Evolutionary conservation across 495 filamentous ascomycete species (phyloP), one percentile per base, ranked within the genome.

Genomic region (Xylaria bambusicola): DNA sequence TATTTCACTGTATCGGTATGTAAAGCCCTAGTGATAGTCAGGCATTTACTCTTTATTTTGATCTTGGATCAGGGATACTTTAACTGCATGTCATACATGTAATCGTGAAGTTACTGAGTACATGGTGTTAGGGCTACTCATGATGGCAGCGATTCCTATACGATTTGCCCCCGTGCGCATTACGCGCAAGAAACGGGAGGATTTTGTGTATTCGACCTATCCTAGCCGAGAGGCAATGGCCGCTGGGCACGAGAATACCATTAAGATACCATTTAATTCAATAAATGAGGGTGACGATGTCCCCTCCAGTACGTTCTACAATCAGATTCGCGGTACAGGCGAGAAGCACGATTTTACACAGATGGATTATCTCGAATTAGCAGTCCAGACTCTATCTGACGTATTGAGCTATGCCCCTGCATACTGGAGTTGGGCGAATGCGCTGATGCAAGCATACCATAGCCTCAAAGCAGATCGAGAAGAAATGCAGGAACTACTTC

Each of bases 1-100:
- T 31, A 42, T 29, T 29, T 33, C 52, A 54, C 52, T 54, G 52
- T 17, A 44, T 54, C 9, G 52, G 52, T 54, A 54, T 24, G 52
- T 6, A 31, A 21, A 5, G 15, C 26, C 15, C 13, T 15, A 23
- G 21, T 13, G 17, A 4, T 27, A 13, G 24, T 40, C 15, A 38
- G 17, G n/a, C n/a, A n/a, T n/a, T n/a, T n/a, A n/a, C 26, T 21
- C 17, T 24, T 7, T 18, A 23, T 48, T 48, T 15, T n/a, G 23
- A 8, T 48, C 18, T 48, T 7, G 9, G n/a, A 2, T 27, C 31
- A 40, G 12, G 4, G 15, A 15, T 2, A 18, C 15, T n/a, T 17
- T 17, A 21, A 41, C 29, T 21, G 41, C 12, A 13, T 17, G 21
- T 53, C 35, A 31, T 24, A 24, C 24, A 40, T 8, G 10, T 52